These are phyloP conservation scores for Phytophthora lateralis DNA, from an alignment of 352 stramenopile species.

Conservation along the genomic window DNA sequence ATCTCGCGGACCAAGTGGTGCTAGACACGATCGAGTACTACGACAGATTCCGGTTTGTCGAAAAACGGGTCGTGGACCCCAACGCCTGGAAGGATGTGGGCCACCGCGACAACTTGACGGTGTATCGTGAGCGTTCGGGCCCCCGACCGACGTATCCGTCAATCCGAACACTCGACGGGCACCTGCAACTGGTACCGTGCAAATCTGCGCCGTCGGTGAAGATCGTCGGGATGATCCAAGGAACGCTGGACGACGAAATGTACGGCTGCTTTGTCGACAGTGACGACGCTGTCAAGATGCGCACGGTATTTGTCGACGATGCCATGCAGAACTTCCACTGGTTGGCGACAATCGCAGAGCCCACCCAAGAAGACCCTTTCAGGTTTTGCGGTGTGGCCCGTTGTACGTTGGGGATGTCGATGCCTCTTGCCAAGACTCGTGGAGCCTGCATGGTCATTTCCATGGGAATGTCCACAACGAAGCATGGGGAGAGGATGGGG, in stretches of 20 bases:
- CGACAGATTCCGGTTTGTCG: conserved; percentile 40
- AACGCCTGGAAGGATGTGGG: conserved; percentile 51
- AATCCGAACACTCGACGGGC: conserved; percentile 36
- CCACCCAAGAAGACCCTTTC: conserved; percentile 57
- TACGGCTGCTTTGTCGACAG: conserved; percentile 59
- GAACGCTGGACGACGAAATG: conserved; percentile 49
- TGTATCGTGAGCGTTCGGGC: conserved; percentile 46
- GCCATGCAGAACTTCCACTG: conserved; percentile 45
- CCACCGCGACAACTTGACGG: conserved; percentile 49
- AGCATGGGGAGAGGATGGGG: conserved; percentile 50
- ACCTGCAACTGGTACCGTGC: conserved; percentile 30
- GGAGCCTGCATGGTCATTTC: conserved; percentile 47
- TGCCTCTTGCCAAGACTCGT: conserved; percentile 44
- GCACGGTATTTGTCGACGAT: conserved; percentile 35
- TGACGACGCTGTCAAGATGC: conserved; percentile 41
- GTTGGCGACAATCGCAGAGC: conserved; percentile 43
- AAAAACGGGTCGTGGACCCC: conserved; percentile 40
- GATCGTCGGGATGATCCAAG: conserved; percentile 44
- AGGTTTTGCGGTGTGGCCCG: conserved; percentile 56
- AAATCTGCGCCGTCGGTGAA: conserved; percentile 42
- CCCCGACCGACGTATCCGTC: conserved; percentile 37
- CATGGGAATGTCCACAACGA: conserved; percentile 47
- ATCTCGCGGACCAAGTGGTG: conserved; percentile 41
- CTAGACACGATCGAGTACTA: conserved; percentile 48
- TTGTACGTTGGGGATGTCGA: conserved; percentile 38